Percentiles rank a stretch among this genome's conserved stretches.
Evolutionary conservation across 1,139 yeast genomes (phyloP).

Genomic region (Candida albicans): DNA sequence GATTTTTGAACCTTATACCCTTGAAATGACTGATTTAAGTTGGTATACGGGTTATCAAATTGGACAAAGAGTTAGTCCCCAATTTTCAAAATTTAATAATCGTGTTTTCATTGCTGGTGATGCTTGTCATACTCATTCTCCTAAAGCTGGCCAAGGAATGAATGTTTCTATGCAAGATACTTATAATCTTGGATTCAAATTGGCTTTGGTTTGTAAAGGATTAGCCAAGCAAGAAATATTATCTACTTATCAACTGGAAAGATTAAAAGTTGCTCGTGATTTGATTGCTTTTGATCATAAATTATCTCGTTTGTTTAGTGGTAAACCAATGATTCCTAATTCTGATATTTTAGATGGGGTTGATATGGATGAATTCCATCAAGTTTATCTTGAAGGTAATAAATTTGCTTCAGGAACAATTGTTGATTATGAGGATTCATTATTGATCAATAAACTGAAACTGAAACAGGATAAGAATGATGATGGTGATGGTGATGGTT

Average conservation of each 20-base stretch:
- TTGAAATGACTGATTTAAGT: conserved; percentile 24
- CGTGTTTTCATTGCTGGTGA: conserved; percentile 36
- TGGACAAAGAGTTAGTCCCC: conserved; percentile 33
- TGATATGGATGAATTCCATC: conserved; percentile 26
- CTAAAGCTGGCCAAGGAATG: conserved; percentile 42
- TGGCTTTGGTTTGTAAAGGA: conserved; percentile 31
- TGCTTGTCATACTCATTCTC: conserved; percentile 40
- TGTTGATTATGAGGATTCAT: conserved; percentile 26
- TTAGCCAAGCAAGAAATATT: conserved; percentile 19
- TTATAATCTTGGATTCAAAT: conserved; percentile 35
- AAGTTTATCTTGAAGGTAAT: conserved; percentile 25
- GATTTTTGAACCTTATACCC: conserved; percentile 27
- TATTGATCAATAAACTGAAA: conserved; percentile 7
- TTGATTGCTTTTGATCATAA: conserved; percentile 32
- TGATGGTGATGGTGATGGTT: conserved; percentile 9
- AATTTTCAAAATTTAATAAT: conserved; percentile 17
- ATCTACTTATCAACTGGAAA: conserved; percentile 28
- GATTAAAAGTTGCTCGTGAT: conserved; percentile 30
- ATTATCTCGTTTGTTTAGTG: conserved; percentile 30
- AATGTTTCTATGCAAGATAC: conserved; percentile 29
- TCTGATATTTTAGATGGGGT: conserved; percentile 21
- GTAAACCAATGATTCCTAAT: conserved; percentile 22
- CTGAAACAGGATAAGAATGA: conserved; percentile 3
- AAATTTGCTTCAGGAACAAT: conserved; percentile 32
- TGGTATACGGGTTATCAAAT: conserved; percentile 39